These are phyloP conservation scores for Plectosphaerella cucumerina DNA, from an alignment of 2,329 filamentous ascomycete species.

Conservation along the genomic window DNA sequence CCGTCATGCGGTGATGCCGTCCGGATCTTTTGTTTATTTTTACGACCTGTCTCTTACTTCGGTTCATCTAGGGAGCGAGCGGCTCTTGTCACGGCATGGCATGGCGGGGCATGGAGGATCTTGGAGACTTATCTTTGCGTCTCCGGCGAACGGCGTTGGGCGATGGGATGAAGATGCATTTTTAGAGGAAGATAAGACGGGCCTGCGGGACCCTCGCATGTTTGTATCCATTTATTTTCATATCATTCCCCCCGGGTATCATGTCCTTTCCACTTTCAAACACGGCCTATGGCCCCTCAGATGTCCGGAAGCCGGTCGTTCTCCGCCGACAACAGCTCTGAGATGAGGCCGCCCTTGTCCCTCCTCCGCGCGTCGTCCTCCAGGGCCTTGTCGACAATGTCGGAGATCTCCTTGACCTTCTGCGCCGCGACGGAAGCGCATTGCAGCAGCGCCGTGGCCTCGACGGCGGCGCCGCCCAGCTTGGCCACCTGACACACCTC, in stretches of 20 bases:
- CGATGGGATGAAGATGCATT: neutral
- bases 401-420: constrained; percentile 77
- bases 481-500: constrained; percentile 92
- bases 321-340: constrained; percentile 71
- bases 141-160: neutral
- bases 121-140: neutral
- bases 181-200: no score
- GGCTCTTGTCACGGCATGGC: neutral
- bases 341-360: constrained; percentile 73
- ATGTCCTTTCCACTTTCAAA: constrained; percentile 32
- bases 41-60: constrained; percentile 2
- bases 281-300: constrained; percentile 3
- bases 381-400: constrained; percentile 67
- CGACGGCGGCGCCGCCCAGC: constrained; percentile 76
- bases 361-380: constrained; percentile 74
- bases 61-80: neutral
- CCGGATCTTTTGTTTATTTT: constrained; percentile 6
- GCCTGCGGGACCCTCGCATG: no score
- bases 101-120: neutral
- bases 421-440: constrained; percentile 70
- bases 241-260: constrained; percentile 25
- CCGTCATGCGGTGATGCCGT: constrained; percentile 73
- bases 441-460: constrained; percentile 72
- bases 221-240: neutral
- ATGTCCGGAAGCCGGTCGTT: constrained; percentile 58